Base-by-base conservation (phyloP, 495 filamentous ascomycete species). In the Talaromyces borbonicus region DNA sequence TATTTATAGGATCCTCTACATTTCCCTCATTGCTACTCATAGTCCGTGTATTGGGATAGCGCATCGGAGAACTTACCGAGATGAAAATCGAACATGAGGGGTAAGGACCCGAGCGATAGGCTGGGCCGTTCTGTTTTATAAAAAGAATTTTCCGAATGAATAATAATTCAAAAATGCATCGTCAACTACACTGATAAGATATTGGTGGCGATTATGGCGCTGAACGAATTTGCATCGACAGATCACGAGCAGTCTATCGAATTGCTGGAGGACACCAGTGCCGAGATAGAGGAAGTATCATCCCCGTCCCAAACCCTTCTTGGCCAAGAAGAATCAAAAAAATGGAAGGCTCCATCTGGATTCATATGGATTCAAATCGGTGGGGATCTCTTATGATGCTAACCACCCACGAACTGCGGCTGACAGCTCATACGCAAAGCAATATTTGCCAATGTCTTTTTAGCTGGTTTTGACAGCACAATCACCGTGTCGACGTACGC, bases 401-500 rank as follows among this genome's bases (percentile, higher is more conserved):
- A 25, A 3, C 24, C 47, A 43, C 44, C n/a, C 33, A 39, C 18
- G 3, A 39, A 4, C 1, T 14, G 11, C 18, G 7, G 8, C 38
- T 41, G 5, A 41, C 43, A 60, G 74, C 76, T 8, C n/a, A 27
- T 2, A 15, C 20, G 4, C 27, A 24, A 43, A 40, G 33, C 46
- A 33, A 79, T 81, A 52, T 78, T 82, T 68, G 69, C 75, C 19
- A 81, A 81, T 39, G 77, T 83, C 3, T 82, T 84, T 40, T 69
- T 84, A 9, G 71, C 73, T 24, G 80, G 77, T 6, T 81, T 82
- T 50, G 79, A 83, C 49, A 73, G 77, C 9, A 84, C 78, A 15
- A 82, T 82, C 54, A 82, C 78, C 1, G 78, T 78, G 0, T 72
- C 78, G 8, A 82, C 78, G 3, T 82, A 82, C 43, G 77, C 77